Conservation (phyloP, 1,284 basidiomycete species). For the Pholiota adiposa region DNA sequence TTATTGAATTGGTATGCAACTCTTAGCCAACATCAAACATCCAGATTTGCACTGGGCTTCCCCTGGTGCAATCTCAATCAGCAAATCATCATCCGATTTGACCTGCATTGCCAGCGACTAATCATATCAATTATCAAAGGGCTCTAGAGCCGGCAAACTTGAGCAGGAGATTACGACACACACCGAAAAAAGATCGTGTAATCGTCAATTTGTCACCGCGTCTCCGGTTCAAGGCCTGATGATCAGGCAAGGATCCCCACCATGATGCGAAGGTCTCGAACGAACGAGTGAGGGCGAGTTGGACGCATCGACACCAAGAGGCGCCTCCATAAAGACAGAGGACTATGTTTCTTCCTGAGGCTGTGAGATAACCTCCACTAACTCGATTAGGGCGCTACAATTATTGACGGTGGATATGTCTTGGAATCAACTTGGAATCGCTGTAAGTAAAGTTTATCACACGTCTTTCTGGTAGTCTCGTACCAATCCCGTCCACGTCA, state of each 20-base stretch:
- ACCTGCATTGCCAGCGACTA: neutral
- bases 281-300: neutral
- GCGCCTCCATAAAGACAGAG: neutral
- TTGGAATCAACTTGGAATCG: too few species aligned
- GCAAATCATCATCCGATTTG: neutral
- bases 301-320: neutral
- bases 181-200: neutral
- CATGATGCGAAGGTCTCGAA: neutral
- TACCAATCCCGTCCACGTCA: too few species aligned
- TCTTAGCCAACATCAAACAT: neutral
- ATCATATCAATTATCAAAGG: constrained; percentile 5
- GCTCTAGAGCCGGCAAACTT: neutral
- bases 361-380: neutral
- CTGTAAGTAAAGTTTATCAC: too few species aligned
- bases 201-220: neutral
- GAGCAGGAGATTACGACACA: neutral
- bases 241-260: neutral
- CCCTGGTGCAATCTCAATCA: constrained; percentile 1
- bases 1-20: neutral
- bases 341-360: neutral
- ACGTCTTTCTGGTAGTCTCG: too few species aligned
- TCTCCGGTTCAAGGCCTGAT: neutral
- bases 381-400: neutral
- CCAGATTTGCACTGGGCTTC: neutral
- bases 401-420: neutral